Conservation (phyloP, 768 basidiomycete species). For the Austroboletus eburneus region DNA sequence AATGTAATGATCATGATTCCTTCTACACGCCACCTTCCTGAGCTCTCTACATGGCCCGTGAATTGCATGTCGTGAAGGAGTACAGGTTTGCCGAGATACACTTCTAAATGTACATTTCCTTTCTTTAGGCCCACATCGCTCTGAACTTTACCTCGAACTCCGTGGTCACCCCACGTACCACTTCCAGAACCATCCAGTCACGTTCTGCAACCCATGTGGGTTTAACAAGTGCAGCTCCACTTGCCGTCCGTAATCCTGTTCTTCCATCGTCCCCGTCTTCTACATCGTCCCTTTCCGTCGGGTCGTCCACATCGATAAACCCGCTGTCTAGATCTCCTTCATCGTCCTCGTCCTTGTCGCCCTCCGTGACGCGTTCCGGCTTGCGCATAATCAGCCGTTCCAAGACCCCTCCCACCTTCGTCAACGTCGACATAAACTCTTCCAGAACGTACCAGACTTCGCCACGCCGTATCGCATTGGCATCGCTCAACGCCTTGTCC, state of each 20-base stretch:
- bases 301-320: constrained; percentile 27
- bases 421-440: constrained; percentile 51
- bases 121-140: constrained; percentile 57
- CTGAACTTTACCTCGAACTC: constrained; percentile 60
- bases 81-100: too few species aligned
- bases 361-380: constrained; percentile 17
- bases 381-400: constrained; percentile 40
- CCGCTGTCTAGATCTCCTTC: constrained; percentile 32
- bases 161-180: constrained; percentile 38
- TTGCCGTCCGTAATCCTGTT: constrained; percentile 5
- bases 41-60: too few species aligned
- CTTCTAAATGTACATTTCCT: too few species aligned
- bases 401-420: constrained; percentile 45
- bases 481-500: constrained; percentile 39
- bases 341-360: constrained; percentile 5
- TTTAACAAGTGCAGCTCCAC: constrained; percentile 9
- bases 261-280: constrained; percentile 19
- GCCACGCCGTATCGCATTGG: constrained; percentile 57
- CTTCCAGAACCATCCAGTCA: constrained; percentile 56
- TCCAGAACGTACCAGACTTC: constrained; percentile 65
- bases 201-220: constrained; percentile 39
- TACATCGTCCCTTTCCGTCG: constrained; percentile 24
- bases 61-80: too few species aligned
- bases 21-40: too few species aligned
- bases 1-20: constrained; percentile 14